Conservation (phyloP, 73 alveolate genomes). For the Tetrahymena malaccensis region DNA sequence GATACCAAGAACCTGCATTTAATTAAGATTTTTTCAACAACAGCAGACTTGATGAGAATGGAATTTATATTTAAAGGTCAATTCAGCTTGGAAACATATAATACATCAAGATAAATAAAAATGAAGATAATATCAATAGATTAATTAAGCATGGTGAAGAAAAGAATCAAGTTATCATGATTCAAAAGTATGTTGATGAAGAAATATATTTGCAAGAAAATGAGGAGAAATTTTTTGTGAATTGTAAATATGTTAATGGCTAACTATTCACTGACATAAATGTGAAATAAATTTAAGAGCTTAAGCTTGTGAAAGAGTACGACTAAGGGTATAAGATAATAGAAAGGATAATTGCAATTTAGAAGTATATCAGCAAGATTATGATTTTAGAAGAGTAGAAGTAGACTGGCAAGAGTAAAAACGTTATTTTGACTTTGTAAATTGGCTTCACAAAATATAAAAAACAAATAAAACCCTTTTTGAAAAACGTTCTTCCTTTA, state of each 20-base stretch:
- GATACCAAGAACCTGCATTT: neutral
- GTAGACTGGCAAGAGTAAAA: neutral
- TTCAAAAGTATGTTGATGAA: neutral
- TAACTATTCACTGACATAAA: neutral
- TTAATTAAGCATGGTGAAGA: neutral
- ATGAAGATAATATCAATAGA: neutral
- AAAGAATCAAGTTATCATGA: neutral
- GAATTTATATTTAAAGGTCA: neutral
- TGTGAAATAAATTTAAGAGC: neutral
- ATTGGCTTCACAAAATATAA: neutral
- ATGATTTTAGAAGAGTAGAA: neutral
- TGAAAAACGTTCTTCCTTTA: neutral
- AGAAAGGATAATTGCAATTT: neutral
- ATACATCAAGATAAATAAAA: neutral
- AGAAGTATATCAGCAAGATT: neutral
- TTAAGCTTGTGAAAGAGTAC: neutral
- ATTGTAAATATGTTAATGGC: neutral
- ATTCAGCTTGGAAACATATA: neutral
- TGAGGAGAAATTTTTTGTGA: neutral
- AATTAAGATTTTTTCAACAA: neutral
- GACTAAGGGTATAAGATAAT: neutral
- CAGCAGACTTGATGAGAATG: neutral
- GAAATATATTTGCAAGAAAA: neutral
- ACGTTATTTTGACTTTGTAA: neutral
- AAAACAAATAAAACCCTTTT: neutral